These are phyloP conservation scores for Arabis alpina DNA, from an alignment of 345 rosid genomes.

Conservation along the genomic window DNA sequence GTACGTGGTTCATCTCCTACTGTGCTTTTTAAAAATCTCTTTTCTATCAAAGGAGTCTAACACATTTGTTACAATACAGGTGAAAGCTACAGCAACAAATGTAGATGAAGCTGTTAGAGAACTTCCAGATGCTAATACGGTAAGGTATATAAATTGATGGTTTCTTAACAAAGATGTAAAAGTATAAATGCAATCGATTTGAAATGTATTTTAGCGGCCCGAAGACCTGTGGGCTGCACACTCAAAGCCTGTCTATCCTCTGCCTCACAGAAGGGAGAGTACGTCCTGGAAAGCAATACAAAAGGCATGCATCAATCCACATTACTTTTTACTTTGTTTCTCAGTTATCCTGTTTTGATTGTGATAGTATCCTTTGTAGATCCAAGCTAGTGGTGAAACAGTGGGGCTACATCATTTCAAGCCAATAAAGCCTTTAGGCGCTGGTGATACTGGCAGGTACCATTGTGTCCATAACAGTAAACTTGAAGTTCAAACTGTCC, in stretches of 20 bases:
- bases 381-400: constrained; percentile 69
- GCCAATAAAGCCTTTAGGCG: constrained; percentile 92
- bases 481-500: constrained; percentile 14
- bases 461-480: constrained; percentile 10
- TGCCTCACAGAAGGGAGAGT: constrained; percentile 78
- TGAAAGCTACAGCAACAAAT: constrained; percentile 96
- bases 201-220: constrained; percentile 67
- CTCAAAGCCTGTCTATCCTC: constrained; percentile 75
- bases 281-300: constrained; percentile 83
- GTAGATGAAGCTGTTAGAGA: constrained; percentile 97
- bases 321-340: constrained; percentile 14
- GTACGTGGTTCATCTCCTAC: constrained; percentile 45
- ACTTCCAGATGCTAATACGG: constrained; percentile 98
- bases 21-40: neutral
- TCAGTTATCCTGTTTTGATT: constrained; percentile 28
- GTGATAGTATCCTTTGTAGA: constrained; percentile 44
- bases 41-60: constrained; percentile 5
- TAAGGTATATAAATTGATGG: constrained; percentile 62
- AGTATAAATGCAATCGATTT: constrained; percentile 18
- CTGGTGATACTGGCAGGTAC: constrained; percentile 99
- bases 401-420: constrained; percentile 87
- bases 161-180: constrained; percentile 10
- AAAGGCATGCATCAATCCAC: constrained; percentile 53
- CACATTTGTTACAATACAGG: constrained; percentile 51
- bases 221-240: constrained; percentile 95